Evolutionary conservation across 306 rosid genomes (phyloP).

Genomic region (Glycyrrhiza uralensis): DNA sequence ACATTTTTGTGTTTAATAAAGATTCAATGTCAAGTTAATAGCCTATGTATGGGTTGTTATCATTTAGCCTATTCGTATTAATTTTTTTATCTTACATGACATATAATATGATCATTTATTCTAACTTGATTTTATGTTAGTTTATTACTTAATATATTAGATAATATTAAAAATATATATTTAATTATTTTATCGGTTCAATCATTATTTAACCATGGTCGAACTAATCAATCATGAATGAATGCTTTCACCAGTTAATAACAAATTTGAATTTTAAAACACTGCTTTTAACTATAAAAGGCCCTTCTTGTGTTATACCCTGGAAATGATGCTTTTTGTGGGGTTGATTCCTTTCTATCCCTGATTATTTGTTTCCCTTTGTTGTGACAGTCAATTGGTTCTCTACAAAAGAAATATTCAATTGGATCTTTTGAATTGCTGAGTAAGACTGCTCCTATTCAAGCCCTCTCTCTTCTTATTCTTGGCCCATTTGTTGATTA

Average conservation of each 20-base stretch:
- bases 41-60: not conserved
- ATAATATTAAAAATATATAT: too few species aligned
- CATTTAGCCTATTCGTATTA: not conserved
- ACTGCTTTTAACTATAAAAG: not conserved
- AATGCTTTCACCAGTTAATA: not conserved
- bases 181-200: too few species aligned
- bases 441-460: conserved; percentile 96
- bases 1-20: not conserved
- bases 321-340: not conserved
- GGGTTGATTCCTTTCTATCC: conserved; percentile 6
- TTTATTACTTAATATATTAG: not conserved
- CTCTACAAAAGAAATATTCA: conserved; percentile 90
- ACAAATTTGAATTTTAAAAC: not conserved
- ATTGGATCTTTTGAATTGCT: conserved; percentile 95
- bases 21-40: not conserved
- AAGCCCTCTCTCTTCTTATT: conserved; percentile 74
- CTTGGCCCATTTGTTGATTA: conserved; percentile 82
- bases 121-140: not conserved
- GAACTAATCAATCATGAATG: not conserved
- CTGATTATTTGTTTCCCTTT: not conserved
- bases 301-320: not conserved
- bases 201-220: not conserved
- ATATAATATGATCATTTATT: not conserved
- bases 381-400: conserved; percentile 77
- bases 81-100: not conserved